Evolutionary conservation across 2,329 filamentous ascomycete genomes (phyloP).

Genomic region (Phaeosphaeria sp.): DNA sequence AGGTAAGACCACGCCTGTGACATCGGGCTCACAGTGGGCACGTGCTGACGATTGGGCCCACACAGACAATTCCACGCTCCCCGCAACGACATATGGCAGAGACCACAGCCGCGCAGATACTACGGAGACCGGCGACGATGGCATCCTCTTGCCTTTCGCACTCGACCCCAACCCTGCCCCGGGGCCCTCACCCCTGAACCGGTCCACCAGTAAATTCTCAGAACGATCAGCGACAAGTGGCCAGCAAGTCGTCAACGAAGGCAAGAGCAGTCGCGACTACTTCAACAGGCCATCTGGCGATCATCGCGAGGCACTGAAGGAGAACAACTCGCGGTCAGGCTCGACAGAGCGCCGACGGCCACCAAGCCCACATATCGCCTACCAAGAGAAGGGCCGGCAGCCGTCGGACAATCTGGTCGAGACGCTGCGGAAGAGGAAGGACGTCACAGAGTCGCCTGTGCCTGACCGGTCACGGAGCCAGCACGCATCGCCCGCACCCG

Average conservation of each 20-base stretch:
- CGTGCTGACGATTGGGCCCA: slow-evolving; percentile 18
- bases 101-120: slow-evolving; percentile 76
- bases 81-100: slow-evolving; percentile 74
- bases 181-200: slow-evolving; percentile 47
- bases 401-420: slow-evolving; percentile 67
- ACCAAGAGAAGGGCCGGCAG: slow-evolving; percentile 81
- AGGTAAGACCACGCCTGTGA: slow-evolving; percentile 33
- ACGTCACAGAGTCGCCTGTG: slow-evolving; percentile 39
- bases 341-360: slow-evolving; percentile 52
- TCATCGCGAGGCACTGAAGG: slow-evolving; percentile 52
- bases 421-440: slow-evolving; percentile 57
- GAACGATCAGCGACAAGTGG: slow-evolving; percentile 28
- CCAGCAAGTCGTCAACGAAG: slow-evolving; percentile 28
- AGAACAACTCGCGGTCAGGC: slow-evolving; percentile 53
- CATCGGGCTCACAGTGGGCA: not conserved
- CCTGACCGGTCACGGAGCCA: slow-evolving; percentile 59
- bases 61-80: slow-evolving; percentile 70
- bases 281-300: slow-evolving; percentile 49
- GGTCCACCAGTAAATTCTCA: slow-evolving; percentile 39
- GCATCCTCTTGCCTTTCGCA: slow-evolving; percentile 59
- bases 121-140: slow-evolving; percentile 67
- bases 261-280: slow-evolving; percentile 51
- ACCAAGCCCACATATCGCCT: slow-evolving; percentile 86
- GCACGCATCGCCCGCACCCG: slow-evolving; percentile 43
- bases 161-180: slow-evolving; percentile 58